A percentile compares a stretch with the other conserved stretches of the same genome.
phyloP scores from a whole-genome alignment of 2,329 filamentous ascomycete species.

The Aspergillus jensenii region DNA sequence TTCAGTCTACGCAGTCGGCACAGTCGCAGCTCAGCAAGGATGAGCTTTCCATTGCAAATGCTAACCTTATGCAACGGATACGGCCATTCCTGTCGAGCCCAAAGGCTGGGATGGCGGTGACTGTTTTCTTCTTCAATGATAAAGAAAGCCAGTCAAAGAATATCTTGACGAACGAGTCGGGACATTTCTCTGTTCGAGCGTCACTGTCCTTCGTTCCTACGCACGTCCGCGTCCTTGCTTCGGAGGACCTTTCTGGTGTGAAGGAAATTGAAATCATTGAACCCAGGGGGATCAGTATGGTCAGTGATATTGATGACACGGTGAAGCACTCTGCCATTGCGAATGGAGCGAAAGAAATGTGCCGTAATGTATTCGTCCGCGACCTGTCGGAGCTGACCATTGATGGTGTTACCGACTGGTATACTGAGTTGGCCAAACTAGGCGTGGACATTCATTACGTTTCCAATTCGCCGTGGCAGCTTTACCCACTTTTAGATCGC shows the following conservation, averaged over 20 bases:
- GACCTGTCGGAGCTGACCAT: conserved; percentile 79
- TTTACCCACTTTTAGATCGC: conserved; percentile 83
- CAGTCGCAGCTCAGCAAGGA: conserved; percentile 61
- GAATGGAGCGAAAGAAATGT: conserved; percentile 86
- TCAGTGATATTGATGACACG: conserved; percentile 97
- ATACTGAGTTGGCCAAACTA: conserved; percentile 70
- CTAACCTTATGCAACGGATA: conserved; percentile 82
- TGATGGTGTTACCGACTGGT: conserved; percentile 89
- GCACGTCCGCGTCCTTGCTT: conserved; percentile 81
- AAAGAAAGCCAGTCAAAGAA: conserved; percentile 78
- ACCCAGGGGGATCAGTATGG: conserved; percentile 79
- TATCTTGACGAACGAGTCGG: conserved; percentile 80
- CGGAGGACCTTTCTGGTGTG: conserved; percentile 77
- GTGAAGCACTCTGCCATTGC: conserved; percentile 93
- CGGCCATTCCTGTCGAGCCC: conserved; percentile 88
- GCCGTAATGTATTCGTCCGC: conserved; percentile 91
- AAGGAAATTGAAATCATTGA: conserved; percentile 77
- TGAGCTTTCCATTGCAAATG: conserved; percentile 77
- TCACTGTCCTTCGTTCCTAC: conserved; percentile 88
- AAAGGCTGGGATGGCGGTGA: conserved; percentile 73
- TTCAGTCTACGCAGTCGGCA: conserved; percentile 12
- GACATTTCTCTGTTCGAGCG: conserved; percentile 80
- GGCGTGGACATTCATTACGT: conserved; percentile 94
- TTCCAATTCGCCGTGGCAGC: conserved; percentile 98
- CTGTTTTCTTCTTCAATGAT: conserved; percentile 93